Conservation (phyloP, 2,329 filamentous ascomycete genomes). For the Monosporascus sp. region DNA sequence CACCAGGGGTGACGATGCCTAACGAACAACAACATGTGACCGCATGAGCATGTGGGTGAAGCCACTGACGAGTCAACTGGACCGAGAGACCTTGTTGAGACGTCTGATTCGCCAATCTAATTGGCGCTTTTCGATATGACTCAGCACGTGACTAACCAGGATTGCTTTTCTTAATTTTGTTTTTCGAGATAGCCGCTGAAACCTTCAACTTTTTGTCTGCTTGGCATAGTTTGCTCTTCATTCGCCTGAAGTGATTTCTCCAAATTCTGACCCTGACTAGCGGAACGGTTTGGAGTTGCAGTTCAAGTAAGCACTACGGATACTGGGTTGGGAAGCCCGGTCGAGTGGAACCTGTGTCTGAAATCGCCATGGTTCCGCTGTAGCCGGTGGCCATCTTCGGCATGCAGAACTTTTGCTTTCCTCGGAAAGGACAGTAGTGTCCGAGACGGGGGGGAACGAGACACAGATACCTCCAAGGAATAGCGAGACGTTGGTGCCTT, state of each 20-base stretch:
- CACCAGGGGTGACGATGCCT: neutral
- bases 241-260: neutral
- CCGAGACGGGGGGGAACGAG: too few species aligned
- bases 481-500: too few species aligned
- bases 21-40: neutral
- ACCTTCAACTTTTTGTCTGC: too few species aligned
- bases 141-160: neutral
- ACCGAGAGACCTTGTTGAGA: neutral
- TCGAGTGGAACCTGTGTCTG: neutral
- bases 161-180: too few species aligned
- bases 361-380: neutral
- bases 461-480: too few species aligned
- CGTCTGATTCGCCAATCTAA: neutral
- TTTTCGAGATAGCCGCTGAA: too few species aligned
- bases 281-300: neutral
- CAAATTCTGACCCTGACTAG: neutral
- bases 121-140: neutral
- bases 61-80: neutral
- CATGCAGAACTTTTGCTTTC: too few species aligned
- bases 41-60: neutral
- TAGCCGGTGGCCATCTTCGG: too few species aligned
- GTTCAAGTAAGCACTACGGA: neutral
- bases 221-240: neutral
- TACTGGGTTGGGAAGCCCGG: neutral
- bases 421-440: too few species aligned